Base-by-base conservation (phyloP, 371 early-diverging fungal species). In the Syncephalastrum monosporum region DNA sequence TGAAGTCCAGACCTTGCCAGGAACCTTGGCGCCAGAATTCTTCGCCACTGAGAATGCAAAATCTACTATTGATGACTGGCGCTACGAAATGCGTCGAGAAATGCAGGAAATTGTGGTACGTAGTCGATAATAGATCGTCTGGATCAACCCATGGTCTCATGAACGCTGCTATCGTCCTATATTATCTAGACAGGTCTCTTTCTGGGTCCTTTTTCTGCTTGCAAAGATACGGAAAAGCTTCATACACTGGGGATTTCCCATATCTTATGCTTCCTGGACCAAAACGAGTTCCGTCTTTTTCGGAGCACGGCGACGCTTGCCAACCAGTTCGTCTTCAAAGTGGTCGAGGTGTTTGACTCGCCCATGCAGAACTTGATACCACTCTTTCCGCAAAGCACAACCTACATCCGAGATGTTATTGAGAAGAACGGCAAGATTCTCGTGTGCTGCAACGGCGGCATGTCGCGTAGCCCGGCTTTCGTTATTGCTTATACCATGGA, bases 401-500 rank as follows among this genome's bases (percentile, higher is more conserved):
- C 68, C 43, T 84, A 82, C 50, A 84, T 93, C 53, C 68, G 78
- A 17, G 53, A 72, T 21, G 84, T 86, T 0, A 29, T 90, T 4
- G 44, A 53, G 7, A 52, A 64, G 13, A 75, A 77, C 17, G 86
- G 89, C 6, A 84, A 78, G 33, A 87, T 92, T 0, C 69, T 95
- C 1, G 89, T 93, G 23, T 91, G 90, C 53, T 94, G 94, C 67
- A 91, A 87, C 68, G 90, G 88, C 17, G 95, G 94, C 5, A 87
- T 95, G 63, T 89, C 91, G 0, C 79, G 94, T 53, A 86, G 89
- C 45, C 91, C 95, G 3, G 81, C 90, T n/a, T 90, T 95, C 71
- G 91, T 92, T 0, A 84, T 93, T 25, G 94, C 93, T 4, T 95
- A 91, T 67, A 64, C 92, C 47, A 95, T 95, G 91, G 89, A 88